Evolutionary conservation across 1,139 yeast genomes (phyloP), one percentile per base, ranked within the genome.

Genomic region (Citeromyces siamensis): DNA sequence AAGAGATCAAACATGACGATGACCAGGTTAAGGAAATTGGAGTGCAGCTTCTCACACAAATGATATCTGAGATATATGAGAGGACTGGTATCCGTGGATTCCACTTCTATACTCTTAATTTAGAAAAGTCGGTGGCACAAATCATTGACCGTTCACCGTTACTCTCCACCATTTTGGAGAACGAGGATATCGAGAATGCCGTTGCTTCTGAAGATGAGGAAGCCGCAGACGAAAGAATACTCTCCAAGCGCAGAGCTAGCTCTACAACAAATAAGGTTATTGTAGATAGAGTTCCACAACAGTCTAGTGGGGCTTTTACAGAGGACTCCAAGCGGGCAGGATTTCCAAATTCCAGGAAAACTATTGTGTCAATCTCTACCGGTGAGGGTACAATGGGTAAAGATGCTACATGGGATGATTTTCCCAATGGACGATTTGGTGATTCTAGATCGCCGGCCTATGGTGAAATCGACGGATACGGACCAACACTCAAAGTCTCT

Each of bases 391-490:
- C 82, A 2, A 55, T 84, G 33, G 95, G 95, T 19, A 75, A 88
- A 46, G 94, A 84, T 56, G 96, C 95, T 7, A 84, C 93, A 3
- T 85, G 95, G 94, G 94, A 85, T 60, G 95, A 85, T 56, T 85
- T 84, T 54, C 95, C 95, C 37, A 85, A 85, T 58, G 95, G 95
- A 45, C 70, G 95, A 60, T 85, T 94, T 83, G 95, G 95, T 52
- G 94, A 85, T 53, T 80, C 95, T 7, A 68, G 93, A 41, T 84
- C 95, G 32, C 95, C 95, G 7, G 95, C 95, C 5, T 85, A 80
- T 57, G 95, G 95, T 53, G 95, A 85, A 47, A 83, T 88, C 50
- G 96, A 88, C 53, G 98, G 97, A 23, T 90, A 90, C 56, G 97
- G 98, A 2, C 95, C 96, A 1, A 75, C 83, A 5, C 68, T 90